A percentile compares a stretch with the other conserved stretches of the same genome.
Evolutionary conservation across 495 filamentous ascomycete genomes (phyloP).

Genomic region (Aspergillus hancockii): DNA sequence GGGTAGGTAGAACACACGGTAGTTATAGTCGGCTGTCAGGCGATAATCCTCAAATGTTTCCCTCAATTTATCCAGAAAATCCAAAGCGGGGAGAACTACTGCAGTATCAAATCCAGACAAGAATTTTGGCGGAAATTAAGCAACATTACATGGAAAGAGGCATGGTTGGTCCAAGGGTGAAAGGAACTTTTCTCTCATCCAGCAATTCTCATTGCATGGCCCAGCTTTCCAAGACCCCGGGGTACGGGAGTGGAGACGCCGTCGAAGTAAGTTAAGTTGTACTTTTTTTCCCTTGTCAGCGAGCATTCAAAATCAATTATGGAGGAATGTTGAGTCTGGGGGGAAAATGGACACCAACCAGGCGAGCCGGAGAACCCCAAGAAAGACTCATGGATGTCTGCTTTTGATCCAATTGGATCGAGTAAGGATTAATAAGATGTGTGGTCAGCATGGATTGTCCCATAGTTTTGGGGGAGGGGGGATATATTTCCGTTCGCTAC

Average conservation of each 20-base stretch:
- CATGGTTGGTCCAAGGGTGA: slow-evolving; percentile 16
- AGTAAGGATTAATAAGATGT: no score
- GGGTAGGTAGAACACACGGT: not conserved
- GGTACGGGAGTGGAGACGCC: slow-evolving; percentile 7
- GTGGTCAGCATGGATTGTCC: not conserved
- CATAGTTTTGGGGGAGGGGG: not conserved
- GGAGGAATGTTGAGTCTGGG: not conserved
- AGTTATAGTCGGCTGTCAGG: not conserved
- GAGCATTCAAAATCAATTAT: not conserved
- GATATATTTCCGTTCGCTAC: not conserved
- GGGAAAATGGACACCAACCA: not conserved
- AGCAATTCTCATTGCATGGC: slow-evolving; percentile 5
- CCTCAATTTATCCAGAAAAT: not conserved
- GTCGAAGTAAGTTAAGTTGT: not conserved
- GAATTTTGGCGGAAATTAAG: slow-evolving; percentile 5
- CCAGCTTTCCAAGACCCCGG: not conserved
- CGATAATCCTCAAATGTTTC: not conserved
- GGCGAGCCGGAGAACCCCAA: not conserved
- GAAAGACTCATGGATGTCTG: not conserved
- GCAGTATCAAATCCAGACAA: not conserved
- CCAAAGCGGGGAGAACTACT: not conserved
- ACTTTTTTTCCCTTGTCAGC: not conserved
- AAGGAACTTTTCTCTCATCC: slow-evolving; percentile 12
- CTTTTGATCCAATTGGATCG: no score
- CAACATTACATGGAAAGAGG: not conserved